These are phyloP conservation scores for Kluyveromyces wickerhamii DNA, from an alignment of 805 yeast species.

Conservation along the genomic window DNA sequence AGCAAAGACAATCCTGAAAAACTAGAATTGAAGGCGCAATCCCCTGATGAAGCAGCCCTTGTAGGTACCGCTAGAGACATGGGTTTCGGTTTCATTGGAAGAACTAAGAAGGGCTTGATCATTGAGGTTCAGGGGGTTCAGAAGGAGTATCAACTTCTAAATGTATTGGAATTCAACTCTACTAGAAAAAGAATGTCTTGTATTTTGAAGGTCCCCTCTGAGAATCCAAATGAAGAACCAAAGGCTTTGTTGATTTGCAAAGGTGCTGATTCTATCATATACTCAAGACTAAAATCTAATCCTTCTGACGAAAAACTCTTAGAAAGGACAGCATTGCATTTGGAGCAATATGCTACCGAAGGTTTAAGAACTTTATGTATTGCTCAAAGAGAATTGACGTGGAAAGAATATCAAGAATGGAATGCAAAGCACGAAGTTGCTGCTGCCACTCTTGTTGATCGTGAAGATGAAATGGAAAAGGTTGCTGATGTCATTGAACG, in stretches of 20 bases:
- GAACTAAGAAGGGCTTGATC: constrained; percentile 60
- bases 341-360: constrained; percentile 75
- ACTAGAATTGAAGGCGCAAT: constrained; percentile 60
- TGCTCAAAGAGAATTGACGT: constrained; percentile 58
- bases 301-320: constrained; percentile 42
- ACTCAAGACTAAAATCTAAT: constrained; percentile 46
- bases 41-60: constrained; percentile 83
- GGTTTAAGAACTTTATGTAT: constrained; percentile 78
- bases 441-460: constrained; percentile 49
- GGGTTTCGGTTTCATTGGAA: constrained; percentile 59
- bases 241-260: constrained; percentile 65
- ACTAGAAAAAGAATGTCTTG: constrained; percentile 87
- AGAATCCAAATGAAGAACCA: constrained; percentile 38
- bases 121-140: constrained; percentile 62
- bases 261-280: constrained; percentile 80
- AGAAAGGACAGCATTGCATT: constrained; percentile 58
- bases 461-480: constrained; percentile 67
- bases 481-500: constrained; percentile 69
- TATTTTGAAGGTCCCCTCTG: constrained; percentile 57
- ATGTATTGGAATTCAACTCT: constrained; percentile 70
- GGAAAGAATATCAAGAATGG: constrained; percentile 61
- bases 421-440: constrained; percentile 54
- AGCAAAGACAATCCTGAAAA: constrained; percentile 53
- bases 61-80: constrained; percentile 75
- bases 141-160: constrained; percentile 64